A percentile compares a stretch with the other conserved stretches of the same genome.
Conservation (phyloP, 2,329 filamentous ascomycete genomes). For the Tolypocladium album region DNA sequence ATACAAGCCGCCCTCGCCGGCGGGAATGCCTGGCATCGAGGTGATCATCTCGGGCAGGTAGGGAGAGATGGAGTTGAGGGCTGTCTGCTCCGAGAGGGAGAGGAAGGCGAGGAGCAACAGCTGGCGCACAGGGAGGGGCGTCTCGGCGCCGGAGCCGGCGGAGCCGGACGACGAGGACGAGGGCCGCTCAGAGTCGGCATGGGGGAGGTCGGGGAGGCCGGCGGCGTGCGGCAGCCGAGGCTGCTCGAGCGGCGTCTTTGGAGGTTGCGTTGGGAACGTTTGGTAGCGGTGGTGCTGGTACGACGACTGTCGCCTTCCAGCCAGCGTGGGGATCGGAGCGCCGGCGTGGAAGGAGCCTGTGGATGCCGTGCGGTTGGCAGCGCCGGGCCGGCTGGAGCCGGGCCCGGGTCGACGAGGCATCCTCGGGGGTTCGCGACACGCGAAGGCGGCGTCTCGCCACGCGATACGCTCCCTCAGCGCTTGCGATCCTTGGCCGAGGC, state of each 20-base stretch:
- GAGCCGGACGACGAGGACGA: constrained; percentile 13
- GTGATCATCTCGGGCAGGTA: constrained; percentile 91
- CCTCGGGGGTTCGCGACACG: not conserved
- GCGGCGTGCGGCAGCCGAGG: constrained; percentile 9
- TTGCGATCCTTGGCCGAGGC: not conserved
- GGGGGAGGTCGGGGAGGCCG: not conserved
- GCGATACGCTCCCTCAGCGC: not conserved
- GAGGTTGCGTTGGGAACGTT: constrained; percentile 68
- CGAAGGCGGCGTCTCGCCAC: not conserved
- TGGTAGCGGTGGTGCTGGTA: constrained; percentile 51
- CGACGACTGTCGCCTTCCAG: constrained; percentile 25
- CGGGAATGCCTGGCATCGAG: constrained; percentile 69
- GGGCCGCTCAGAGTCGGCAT: constrained; percentile 3
- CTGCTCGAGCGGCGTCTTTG: constrained; percentile 49
- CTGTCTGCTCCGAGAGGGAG: constrained; percentile 87
- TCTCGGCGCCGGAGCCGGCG: constrained; percentile 32
- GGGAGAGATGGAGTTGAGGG: constrained; percentile 89
- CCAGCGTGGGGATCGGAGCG: constrained; percentile 32
- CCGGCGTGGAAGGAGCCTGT: constrained; percentile 42
- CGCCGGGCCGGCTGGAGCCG: constrained; percentile 1
- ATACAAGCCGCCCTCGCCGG: constrained; percentile 67
- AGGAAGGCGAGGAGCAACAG: constrained; percentile 78
- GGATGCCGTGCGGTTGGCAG: constrained; percentile 16
- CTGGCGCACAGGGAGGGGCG: constrained; percentile 73
- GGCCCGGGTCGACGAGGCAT: constrained; percentile 11